Conservation (phyloP, 177 flowering plant genomes). For the Vitis hybrid region DNA sequence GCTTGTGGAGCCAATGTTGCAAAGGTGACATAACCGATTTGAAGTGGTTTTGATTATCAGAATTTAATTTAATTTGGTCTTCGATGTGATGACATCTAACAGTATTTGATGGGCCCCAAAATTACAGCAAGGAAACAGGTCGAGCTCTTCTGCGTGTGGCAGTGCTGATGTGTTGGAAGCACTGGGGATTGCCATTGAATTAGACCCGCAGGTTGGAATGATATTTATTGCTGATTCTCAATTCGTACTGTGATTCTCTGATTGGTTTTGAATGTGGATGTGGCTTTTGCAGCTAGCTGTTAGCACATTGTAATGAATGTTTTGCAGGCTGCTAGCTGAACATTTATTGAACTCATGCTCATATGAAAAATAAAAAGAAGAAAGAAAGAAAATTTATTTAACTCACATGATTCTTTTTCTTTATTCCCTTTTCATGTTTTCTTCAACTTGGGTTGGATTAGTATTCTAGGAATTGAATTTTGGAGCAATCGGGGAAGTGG, state of each 20-base stretch:
- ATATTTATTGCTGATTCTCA: not conserved
- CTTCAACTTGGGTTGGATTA: too few relatives aligned
- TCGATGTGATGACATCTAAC: not conserved
- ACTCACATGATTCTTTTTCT: too few relatives aligned
- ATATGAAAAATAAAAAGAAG: too few relatives aligned
- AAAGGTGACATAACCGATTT: constrained; percentile 43
- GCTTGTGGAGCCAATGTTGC: constrained; percentile 97
- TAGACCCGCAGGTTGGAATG: constrained; percentile 78
- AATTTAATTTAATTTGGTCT: not conserved
- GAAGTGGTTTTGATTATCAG: not conserved
- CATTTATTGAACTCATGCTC: too few relatives aligned
- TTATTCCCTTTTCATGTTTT: too few relatives aligned
- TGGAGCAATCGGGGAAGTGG: too few relatives aligned
- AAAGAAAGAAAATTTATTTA: too few relatives aligned
- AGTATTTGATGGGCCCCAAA: not conserved
- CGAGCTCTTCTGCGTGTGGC: constrained; percentile 97
- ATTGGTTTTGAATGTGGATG: not conserved
- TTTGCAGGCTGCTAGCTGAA: too few relatives aligned
- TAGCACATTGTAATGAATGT: not conserved
- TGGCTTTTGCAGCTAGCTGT: not conserved
- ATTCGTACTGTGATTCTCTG: too few relatives aligned
- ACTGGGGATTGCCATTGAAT: constrained; percentile 66
- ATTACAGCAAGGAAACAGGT: constrained; percentile 93
- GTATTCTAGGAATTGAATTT: too few relatives aligned
- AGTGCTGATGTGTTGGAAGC: constrained; percentile 95